Conservation (phyloP, 352 stramenopile species). For the Phytophthora lateralis region DNA sequence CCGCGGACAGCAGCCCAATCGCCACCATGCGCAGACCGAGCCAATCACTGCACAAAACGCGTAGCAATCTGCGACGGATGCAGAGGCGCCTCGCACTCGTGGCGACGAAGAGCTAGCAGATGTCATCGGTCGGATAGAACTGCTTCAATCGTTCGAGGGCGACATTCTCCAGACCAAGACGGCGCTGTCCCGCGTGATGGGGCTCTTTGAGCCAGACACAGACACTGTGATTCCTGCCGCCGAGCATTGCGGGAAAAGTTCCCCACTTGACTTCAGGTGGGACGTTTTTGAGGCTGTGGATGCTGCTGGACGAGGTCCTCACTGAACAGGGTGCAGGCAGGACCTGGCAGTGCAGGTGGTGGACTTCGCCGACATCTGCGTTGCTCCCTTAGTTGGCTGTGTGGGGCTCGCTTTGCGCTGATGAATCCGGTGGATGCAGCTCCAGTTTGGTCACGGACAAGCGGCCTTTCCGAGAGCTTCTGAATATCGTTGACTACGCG, state of each 20-base stretch:
- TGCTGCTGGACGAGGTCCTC: background rate
- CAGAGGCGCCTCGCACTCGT: slow-evolving; percentile 54
- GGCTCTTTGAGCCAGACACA: slow-evolving; percentile 44
- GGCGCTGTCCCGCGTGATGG: slow-evolving; percentile 17
- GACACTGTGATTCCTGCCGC: slow-evolving; percentile 78
- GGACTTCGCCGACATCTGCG: slow-evolving; percentile 77
- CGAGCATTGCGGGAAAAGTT: slow-evolving; percentile 67
- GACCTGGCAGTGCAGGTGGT: slow-evolving; percentile 67
- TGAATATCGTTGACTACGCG: slow-evolving; percentile 51
- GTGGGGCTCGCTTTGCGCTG: background rate
- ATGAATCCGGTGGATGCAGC: slow-evolving; percentile 1
- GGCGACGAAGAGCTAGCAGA: slow-evolving; percentile 41
- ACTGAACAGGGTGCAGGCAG: slow-evolving; percentile 48
- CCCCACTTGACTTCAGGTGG: slow-evolving; percentile 74
- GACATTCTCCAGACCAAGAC: slow-evolving; percentile 39
- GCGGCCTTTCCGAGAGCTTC: slow-evolving; percentile 50
- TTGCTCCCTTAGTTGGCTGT: background rate
- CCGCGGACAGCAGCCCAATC: slow-evolving; percentile 40
- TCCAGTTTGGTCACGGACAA: slow-evolving; percentile 37
- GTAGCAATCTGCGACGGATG: slow-evolving; percentile 47
- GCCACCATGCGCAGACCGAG: slow-evolving; percentile 20
- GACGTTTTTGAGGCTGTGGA: background rate
- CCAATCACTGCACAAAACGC: background rate
- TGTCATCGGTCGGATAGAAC: background rate
- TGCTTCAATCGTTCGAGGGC: slow-evolving; percentile 16